These are phyloP conservation scores for Dactylorhiza incarnata DNA, from an alignment of 106 monocot species.

Conservation along the genomic window DNA sequence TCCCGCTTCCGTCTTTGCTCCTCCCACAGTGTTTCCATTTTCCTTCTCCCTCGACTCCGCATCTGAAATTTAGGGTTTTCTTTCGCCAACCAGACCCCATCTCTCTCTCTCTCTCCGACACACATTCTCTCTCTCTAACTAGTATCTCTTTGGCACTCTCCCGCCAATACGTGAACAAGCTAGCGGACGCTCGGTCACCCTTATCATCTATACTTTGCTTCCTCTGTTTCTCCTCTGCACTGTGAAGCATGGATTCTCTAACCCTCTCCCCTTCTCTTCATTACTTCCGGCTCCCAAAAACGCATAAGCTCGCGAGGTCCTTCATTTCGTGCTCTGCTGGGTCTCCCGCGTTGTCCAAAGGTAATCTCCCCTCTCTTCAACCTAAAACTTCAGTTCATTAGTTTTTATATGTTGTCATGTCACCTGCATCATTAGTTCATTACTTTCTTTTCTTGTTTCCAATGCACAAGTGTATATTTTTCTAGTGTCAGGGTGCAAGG, in stretches of 20 bases:
- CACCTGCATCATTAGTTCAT: not conserved
- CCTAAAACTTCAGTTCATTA: not conserved
- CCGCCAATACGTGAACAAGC: no score
- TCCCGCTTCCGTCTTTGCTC: no score
- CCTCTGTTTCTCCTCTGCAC: not conserved
- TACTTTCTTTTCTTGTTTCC: not conserved
- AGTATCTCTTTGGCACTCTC: no score
- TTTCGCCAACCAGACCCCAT: not conserved
- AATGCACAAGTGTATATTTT: not conserved
- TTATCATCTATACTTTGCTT: not conserved
- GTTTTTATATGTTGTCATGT: not conserved
- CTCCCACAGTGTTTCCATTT: no score
- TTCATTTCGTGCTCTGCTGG: constrained; percentile 29
- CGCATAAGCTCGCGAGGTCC: constrained; percentile 10
- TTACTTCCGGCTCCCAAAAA: constrained; percentile 39
- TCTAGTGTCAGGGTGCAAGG: not conserved
- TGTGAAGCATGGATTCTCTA: constrained; percentile 35
- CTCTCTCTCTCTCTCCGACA: not conserved
- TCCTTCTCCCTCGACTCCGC: not conserved
- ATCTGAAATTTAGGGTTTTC: not conserved
- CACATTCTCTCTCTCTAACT: no score
- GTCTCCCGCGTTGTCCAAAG: constrained; percentile 24
- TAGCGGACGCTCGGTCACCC: not conserved
- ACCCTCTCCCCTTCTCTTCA: constrained; percentile 30
- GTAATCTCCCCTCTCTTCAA: constrained; percentile 12